Evolutionary conservation across 495 filamentous ascomycete genomes (phyloP), one percentile per base, ranked within the genome.

Genomic region (Neurospora tetrasperma): DNA sequence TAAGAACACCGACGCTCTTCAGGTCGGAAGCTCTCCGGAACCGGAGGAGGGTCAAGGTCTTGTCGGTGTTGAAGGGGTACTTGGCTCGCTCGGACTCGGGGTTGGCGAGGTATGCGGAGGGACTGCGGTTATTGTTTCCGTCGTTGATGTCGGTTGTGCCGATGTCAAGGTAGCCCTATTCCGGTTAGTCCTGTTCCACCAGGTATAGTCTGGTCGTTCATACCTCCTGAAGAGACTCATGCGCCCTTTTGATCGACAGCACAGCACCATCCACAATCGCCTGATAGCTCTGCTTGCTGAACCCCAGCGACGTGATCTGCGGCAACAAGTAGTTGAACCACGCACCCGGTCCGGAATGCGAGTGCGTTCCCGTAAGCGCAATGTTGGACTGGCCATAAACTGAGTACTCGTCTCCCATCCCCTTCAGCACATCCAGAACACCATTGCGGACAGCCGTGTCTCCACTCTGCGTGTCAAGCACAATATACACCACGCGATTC

Each of bases 261-360:
- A 97, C 81, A 10, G 92, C 88, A 1, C 96, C 95, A 72, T 97
- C 90, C 1, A 99, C 94, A 74, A 97, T 91, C 31, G 96, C 94
- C 76, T 93, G 89, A 76, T 97, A 98, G 75, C 91, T 93, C 79
- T 96, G 93, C 79, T 88, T 88, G 80, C 93, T 86, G 73, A 97
- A 98, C 0, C 96, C 96, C 62, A 89, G 84, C 72, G 91, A 94
- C 0, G 96, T 97, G 74, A 99, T 89, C 79, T 98, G 96, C 5
- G 95, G 95, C 11, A 99, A 86, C 18, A 99, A 87, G 79, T 99
- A 99, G 77, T 99, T 99, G 77, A 96, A 88, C 94, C 94, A 98
- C 42, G 92, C 96, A 1, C 93, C 96, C 20, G 95, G 94, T 1
- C 93, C 95, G 42, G 94, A 92, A 80, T 99, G 96, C 4, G 91